Percentiles rank a stretch among this genome's conserved stretches.
These are phyloP conservation scores for Asterochloris erici DNA, from an alignment of 139 green algal genomes.

Conservation along the genomic window DNA sequence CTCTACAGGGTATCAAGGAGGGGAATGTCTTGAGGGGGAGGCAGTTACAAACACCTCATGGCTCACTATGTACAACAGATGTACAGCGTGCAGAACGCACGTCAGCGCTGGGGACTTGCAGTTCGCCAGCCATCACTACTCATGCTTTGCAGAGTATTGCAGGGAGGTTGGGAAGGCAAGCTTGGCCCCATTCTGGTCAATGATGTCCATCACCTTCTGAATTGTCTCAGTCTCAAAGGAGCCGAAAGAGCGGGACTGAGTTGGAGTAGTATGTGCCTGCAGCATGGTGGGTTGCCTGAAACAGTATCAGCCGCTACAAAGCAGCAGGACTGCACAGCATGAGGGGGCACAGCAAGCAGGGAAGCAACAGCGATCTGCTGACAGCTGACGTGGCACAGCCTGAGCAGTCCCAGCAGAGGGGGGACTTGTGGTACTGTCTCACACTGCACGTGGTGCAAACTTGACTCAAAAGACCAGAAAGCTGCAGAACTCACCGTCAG, in stretches of 20 bases:
- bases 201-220: conserved; percentile 1
- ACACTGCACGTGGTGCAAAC: neutral
- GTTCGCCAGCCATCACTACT: no score
- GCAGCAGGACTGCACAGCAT: neutral
- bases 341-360: neutral
- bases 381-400: neutral
- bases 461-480: neutral
- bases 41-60: no score
- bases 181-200: conserved; percentile 11
- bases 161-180: conserved; percentile 8
- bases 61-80: no score
- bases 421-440: neutral
- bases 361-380: neutral
- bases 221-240: conserved; percentile 9
- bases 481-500: conserved; percentile 2
- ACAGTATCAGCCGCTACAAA: no score
- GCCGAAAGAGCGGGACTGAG: conserved; percentile 16
- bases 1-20: no score
- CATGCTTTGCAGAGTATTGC: no score
- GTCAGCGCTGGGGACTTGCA: no score
- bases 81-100: no score
- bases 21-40: no score
- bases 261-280: conserved; percentile 26
- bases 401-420: neutral
- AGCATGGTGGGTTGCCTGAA: neutral